Conservation (phyloP, 202 grass and related monocot genomes). For the Elaeis oleifera region DNA sequence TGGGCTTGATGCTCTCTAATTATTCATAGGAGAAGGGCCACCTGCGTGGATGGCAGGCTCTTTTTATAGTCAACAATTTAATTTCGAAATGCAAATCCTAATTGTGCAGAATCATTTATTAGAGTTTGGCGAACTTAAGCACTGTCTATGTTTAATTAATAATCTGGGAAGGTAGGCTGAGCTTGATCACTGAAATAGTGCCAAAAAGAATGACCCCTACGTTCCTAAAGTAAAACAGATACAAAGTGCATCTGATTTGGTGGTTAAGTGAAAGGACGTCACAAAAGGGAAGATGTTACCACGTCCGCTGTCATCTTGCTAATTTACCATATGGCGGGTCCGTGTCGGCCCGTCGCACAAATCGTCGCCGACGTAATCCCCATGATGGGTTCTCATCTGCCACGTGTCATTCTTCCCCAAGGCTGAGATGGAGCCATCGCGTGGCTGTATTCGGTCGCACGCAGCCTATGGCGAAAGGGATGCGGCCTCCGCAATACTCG, state of each 20-base stretch:
- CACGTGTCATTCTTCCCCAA: background rate
- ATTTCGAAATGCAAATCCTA: no score
- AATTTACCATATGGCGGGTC: background rate
- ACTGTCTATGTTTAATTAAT: no score
- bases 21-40: no score
- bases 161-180: background rate
- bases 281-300: background rate
- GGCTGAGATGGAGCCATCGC: conserved; percentile 22
- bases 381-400: background rate
- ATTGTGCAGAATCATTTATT: no score
- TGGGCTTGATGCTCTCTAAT: no score
- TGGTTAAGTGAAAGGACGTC: background rate
- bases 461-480: conserved; percentile 26
- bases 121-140: no score
- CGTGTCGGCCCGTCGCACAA: conserved; percentile 6
- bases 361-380: conserved; percentile 10
- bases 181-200: conserved; percentile 14
- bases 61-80: no score
- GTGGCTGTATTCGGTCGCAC: conserved; percentile 1
- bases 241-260: background rate
- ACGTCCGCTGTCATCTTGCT: background rate
- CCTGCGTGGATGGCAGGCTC: no score
- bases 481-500: conserved; percentile 32
- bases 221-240: background rate
- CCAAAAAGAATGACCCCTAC: background rate